phyloP scores from a whole-genome alignment of 192 early-diverging fungal species.

The Lobosporangium transversale region DNA sequence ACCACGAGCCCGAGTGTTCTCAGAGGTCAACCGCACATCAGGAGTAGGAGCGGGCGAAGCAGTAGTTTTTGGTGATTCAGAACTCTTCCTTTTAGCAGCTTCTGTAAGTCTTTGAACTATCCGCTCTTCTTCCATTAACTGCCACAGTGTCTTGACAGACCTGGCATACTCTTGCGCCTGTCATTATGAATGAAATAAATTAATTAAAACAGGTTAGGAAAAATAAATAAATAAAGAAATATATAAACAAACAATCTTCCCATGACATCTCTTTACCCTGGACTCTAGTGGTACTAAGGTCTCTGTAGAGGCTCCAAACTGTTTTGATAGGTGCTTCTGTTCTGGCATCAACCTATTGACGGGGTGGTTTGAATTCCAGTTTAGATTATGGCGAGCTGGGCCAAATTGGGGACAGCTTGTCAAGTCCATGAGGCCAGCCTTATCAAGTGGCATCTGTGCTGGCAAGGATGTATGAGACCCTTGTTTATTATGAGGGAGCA shows the following conservation, averaged over 20 bases:
- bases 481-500: neutral
- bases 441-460: neutral
- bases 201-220: neutral
- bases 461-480: constrained; percentile 5
- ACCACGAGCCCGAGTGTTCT: neutral
- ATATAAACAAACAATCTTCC: no score
- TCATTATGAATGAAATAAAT: neutral
- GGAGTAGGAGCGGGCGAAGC: constrained; percentile 7
- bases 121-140: constrained; percentile 43
- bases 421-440: neutral
- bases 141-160: constrained; percentile 46
- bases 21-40: neutral
- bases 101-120: constrained; percentile 32
- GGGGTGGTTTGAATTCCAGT: neutral
- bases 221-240: neutral
- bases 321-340: neutral
- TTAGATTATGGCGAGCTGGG: neutral
- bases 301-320: neutral
- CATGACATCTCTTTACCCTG: constrained; percentile 3
- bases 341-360: neutral
- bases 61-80: constrained; percentile 23
- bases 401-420: constrained; percentile 1
- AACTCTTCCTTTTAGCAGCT: constrained; percentile 32
- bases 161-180: constrained; percentile 52
- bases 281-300: neutral